phyloP scores from a whole-genome alignment of 2,329 filamentous ascomycete genomes.

The Clathrospora elynae region DNA sequence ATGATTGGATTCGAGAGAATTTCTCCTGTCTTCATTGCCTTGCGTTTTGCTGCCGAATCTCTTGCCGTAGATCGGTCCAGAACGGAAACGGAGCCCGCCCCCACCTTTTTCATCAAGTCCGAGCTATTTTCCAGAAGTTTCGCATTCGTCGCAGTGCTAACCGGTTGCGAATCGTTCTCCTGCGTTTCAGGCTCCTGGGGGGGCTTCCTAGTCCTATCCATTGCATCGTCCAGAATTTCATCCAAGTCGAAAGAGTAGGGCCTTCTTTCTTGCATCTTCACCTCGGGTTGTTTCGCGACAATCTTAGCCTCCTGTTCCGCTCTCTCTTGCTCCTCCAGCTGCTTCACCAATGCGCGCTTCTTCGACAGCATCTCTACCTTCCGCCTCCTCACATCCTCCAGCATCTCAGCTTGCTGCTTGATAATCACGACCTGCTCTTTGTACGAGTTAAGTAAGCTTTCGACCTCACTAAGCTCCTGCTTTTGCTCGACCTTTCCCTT shows the following conservation, averaged over 20 bases:
- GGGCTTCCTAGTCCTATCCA: background rate
- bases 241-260: constrained; percentile 1
- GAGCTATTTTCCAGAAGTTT: background rate
- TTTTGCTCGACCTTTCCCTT: background rate
- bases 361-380: background rate
- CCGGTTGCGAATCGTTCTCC: background rate
- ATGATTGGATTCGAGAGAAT: too few relatives aligned
- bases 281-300: background rate
- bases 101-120: background rate
- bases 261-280: background rate
- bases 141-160: background rate
- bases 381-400: background rate
- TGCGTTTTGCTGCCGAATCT: too few relatives aligned
- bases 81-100: too few relatives aligned
- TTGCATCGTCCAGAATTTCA: constrained; percentile 6
- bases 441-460: background rate
- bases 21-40: too few relatives aligned
- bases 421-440: background rate
- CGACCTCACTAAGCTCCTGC: background rate
- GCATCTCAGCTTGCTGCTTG: background rate
- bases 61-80: too few relatives aligned
- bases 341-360: constrained; percentile 2
- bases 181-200: background rate
- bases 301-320: background rate
- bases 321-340: constrained; percentile 3